A percentile compares a stretch with the other conserved stretches of the same genome.
These are phyloP conservation scores for Phytophthora pinifolia DNA, from an alignment of 352 stramenopile genomes.

Conservation along the genomic window DNA sequence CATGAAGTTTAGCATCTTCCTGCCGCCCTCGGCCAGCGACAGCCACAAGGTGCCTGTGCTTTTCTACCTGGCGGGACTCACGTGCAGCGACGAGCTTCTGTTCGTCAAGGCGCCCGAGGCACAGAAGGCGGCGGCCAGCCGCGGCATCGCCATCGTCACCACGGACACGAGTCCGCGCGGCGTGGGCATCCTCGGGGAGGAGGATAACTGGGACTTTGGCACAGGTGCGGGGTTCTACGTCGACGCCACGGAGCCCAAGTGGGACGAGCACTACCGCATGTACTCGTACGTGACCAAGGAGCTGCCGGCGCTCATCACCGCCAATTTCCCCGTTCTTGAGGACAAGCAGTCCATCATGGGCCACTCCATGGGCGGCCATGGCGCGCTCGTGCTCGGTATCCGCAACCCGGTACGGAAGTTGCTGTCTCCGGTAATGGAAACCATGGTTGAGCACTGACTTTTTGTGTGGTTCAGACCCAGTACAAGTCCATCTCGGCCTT, in stretches of 20 bases:
- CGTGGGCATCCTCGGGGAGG: constrained; percentile 90
- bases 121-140: constrained; percentile 86
- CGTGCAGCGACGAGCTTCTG: constrained; percentile 96
- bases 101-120: constrained; percentile 94
- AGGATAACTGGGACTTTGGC: constrained; percentile 97
- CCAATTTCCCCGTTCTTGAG: constrained; percentile 85
- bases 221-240: constrained; percentile 98
- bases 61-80: constrained; percentile 97
- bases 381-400: constrained; percentile 95
- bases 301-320: constrained; percentile 88
- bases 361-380: constrained; percentile 98
- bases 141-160: constrained; percentile 94
- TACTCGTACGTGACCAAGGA: constrained; percentile 97
- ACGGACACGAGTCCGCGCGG: constrained; percentile 96
- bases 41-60: constrained; percentile 82
- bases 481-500: constrained; percentile 96
- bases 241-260: constrained; percentile 94
- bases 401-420: constrained; percentile 61
- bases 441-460: constrained; percentile 1
- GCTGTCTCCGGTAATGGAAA: not conserved
- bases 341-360: constrained; percentile 92
- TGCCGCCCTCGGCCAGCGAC: constrained; percentile 68
- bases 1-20: constrained; percentile 93
- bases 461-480: constrained; percentile 39
- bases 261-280: constrained; percentile 96